Evolutionary conservation across 2,329 filamentous ascomycete genomes (phyloP).

Genomic region (Fusarium subglutinans): DNA sequence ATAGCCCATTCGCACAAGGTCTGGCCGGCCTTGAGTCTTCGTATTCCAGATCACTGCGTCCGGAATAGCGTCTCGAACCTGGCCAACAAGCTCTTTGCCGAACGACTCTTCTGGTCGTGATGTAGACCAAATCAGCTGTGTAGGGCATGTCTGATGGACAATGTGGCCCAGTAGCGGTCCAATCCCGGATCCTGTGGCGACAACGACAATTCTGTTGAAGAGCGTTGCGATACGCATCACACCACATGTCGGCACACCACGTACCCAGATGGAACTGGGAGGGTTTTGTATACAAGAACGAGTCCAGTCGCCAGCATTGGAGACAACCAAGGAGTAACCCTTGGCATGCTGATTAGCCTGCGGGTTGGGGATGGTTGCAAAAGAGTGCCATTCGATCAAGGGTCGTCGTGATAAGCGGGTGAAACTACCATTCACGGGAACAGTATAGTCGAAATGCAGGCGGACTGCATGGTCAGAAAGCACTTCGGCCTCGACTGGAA

Average conservation of each 20-base stretch:
- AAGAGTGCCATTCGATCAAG: slow-evolving; percentile 77
- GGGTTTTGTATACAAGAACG: slow-evolving; percentile 67
- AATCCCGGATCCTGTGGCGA: slow-evolving; percentile 79
- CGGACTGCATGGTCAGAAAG: slow-evolving; percentile 78
- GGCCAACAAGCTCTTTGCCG: slow-evolving; percentile 63
- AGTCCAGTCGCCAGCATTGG: slow-evolving; percentile 82
- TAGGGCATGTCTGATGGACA: slow-evolving; percentile 57
- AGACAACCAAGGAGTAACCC: slow-evolving; percentile 75
- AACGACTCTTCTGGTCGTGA: slow-evolving; percentile 70
- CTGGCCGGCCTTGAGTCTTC: slow-evolving; percentile 64
- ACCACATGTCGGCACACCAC: slow-evolving; percentile 72
- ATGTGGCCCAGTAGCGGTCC: slow-evolving; percentile 72
- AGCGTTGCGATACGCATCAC: slow-evolving; percentile 74
- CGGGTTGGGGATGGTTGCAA: slow-evolving; percentile 75
- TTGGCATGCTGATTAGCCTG: slow-evolving; percentile 41
- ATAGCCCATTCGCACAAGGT: slow-evolving; percentile 61
- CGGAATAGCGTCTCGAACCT: slow-evolving; percentile 66
- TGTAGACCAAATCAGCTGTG: slow-evolving; percentile 76
- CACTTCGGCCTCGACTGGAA: slow-evolving; percentile 70
- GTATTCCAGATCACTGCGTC: slow-evolving; percentile 76
- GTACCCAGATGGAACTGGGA: slow-evolving; percentile 71
- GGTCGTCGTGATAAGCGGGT: slow-evolving; percentile 69
- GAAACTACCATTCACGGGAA: slow-evolving; percentile 59
- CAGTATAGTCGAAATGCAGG: slow-evolving; percentile 73
- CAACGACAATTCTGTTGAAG: slow-evolving; percentile 71